phyloP scores from a whole-genome alignment of 2,329 filamentous ascomycete species.

The Hirsutella minnesotensis region DNA sequence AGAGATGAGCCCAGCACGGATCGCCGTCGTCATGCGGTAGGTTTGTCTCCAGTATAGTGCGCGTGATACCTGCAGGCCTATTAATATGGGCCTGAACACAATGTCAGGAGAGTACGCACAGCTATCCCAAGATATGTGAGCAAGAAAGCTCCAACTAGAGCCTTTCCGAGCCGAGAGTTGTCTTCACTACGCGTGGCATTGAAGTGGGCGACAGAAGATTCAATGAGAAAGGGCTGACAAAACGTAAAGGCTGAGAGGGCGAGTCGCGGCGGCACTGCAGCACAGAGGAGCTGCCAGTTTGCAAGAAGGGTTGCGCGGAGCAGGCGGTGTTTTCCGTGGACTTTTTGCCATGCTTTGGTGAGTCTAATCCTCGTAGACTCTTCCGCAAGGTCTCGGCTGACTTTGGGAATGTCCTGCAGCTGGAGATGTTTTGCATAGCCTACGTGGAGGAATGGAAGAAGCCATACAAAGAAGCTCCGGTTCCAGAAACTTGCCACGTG shows the following conservation, averaged over 20 bases:
- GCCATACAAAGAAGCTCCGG: slow-evolving; percentile 1
- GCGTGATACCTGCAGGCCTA: not conserved
- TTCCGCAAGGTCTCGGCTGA: not conserved
- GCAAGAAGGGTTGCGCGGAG: not conserved
- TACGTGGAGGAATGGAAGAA: not conserved
- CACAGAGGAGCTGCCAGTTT: not conserved
- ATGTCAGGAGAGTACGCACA: not conserved
- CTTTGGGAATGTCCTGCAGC: not conserved
- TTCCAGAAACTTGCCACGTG: not conserved
- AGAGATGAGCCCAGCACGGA: slow-evolving; percentile 1
- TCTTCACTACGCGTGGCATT: not conserved
- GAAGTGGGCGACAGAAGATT: not conserved
- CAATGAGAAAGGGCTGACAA: slow-evolving; percentile 2
- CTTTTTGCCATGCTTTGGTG: not conserved
- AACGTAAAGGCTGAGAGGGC: not conserved
- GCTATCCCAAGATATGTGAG: slow-evolving; percentile 1
- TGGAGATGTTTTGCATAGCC: not conserved
- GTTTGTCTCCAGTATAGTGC: slow-evolving; percentile 1
- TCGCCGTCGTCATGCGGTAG: not conserved
- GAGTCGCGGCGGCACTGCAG: not conserved
- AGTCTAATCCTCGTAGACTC: not conserved
- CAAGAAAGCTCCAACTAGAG: slow-evolving; percentile 1
- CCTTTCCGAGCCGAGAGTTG: not conserved
- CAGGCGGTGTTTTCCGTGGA: not conserved
- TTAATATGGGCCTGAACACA: no score